Evolutionary conservation across 768 basidiomycete species (phyloP).

Genomic region (Mycena floridula): DNA sequence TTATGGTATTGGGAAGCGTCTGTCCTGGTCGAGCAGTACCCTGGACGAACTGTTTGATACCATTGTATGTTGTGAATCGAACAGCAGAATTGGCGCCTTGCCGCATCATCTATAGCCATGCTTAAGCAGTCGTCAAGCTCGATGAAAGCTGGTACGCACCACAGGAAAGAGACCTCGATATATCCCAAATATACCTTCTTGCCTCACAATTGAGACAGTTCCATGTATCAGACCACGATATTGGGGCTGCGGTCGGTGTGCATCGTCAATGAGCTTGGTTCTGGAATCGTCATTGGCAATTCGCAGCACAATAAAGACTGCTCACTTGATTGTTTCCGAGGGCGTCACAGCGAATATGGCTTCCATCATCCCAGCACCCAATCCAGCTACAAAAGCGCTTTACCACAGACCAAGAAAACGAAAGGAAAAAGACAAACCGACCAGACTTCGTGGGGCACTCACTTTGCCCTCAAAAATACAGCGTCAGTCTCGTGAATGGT

Average conservation of each 20-base stretch:
- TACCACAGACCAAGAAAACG: neutral
- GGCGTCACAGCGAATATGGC: conserved; percentile 94
- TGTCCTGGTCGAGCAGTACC: conserved; percentile 80
- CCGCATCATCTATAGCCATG: conserved; percentile 72
- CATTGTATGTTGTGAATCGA: conserved; percentile 92
- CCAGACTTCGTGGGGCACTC: conserved; percentile 74
- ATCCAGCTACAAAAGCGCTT: conserved; percentile 51
- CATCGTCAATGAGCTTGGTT: conserved; percentile 95
- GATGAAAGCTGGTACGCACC: conserved; percentile 39
- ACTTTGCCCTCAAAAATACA: conserved; percentile 72
- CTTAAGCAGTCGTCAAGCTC: neutral
- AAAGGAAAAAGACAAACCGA: conserved; percentile 40
- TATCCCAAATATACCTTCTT: conserved; percentile 80
- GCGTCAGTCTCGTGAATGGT: neutral
- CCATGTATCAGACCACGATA: conserved; percentile 88
- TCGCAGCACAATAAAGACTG: conserved; percentile 2
- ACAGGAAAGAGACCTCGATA: conserved; percentile 94
- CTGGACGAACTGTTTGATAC: conserved; percentile 89
- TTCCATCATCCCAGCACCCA: conserved; percentile 88
- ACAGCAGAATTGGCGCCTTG: conserved; percentile 98
- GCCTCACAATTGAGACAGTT: conserved; percentile 67
- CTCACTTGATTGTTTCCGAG: conserved; percentile 96
- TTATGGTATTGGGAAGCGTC: conserved; percentile 77
- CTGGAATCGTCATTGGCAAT: conserved; percentile 32
- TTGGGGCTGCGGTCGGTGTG: conserved; percentile 76